These are phyloP conservation scores for Thielaviopsis ethacetica DNA, from an alignment of 2,329 filamentous ascomycete genomes.

Conservation along the genomic window DNA sequence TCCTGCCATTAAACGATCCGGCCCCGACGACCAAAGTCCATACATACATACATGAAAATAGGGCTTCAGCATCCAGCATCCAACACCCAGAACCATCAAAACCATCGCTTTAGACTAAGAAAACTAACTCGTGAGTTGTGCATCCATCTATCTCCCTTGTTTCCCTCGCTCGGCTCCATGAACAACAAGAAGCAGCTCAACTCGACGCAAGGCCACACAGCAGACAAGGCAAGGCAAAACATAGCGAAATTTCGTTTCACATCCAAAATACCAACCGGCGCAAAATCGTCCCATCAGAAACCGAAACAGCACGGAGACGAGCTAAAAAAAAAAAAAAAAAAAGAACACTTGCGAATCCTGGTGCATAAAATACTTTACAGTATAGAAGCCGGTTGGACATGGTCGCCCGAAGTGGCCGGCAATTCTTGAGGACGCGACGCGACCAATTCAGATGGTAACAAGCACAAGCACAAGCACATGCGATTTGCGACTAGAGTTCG, in stretches of 20 bases:
- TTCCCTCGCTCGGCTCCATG: background rate
- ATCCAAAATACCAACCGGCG: background rate
- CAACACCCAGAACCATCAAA: background rate
- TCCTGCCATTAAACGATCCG: background rate
- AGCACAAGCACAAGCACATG: no score
- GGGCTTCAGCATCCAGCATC: background rate
- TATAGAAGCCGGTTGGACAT: no score
- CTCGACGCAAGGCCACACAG: background rate
- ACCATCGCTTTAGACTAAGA: background rate
- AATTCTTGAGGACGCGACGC: no score
- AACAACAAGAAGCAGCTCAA: background rate
- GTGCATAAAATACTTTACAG: no score
- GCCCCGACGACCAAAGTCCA: background rate
- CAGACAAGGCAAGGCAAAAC: background rate
- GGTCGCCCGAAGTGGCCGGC: no score
- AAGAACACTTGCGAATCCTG: no score
- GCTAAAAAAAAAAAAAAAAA: no score
- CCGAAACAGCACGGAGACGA: no score
- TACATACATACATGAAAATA: background rate
- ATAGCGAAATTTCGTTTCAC: no score
- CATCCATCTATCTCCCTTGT: background rate
- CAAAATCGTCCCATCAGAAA: no score
- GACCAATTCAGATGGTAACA: no score
- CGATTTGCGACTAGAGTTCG: no score
- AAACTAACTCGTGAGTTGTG: background rate